phyloP scores from a whole-genome alignment of 116 monocot species.

The Dioscorea cayenensis region DNA sequence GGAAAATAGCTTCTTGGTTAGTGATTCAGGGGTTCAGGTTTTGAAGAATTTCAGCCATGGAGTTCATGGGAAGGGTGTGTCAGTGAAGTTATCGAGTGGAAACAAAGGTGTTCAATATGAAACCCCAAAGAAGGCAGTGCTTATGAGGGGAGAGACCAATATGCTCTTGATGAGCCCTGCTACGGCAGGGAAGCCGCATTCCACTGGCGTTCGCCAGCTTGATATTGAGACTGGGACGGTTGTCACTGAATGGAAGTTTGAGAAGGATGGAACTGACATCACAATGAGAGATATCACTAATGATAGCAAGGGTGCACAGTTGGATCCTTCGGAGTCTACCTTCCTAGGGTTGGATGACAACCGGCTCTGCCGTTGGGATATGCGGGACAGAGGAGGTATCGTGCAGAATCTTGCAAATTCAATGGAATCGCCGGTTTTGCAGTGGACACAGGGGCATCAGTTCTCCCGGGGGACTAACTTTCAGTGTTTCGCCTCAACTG shows the following conservation, averaged over 20 bases:
- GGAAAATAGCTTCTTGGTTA: constrained; percentile 88
- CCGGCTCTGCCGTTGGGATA: constrained; percentile 92
- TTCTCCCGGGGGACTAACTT: constrained; percentile 96
- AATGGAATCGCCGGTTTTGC: constrained; percentile 60
- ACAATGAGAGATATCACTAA: constrained; percentile 94
- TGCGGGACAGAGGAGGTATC: constrained; percentile 83
- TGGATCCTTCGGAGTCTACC: constrained; percentile 85
- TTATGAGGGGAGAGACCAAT: constrained; percentile 93
- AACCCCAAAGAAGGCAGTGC: constrained; percentile 85
- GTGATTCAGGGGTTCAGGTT: constrained; percentile 80
- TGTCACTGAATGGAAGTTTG: constrained; percentile 93
- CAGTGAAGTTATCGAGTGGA: constrained; percentile 41
- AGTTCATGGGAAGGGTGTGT: constrained; percentile 85
- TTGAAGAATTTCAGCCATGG: constrained; percentile 93
- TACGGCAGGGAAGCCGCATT: constrained; percentile 42
- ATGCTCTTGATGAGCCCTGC: constrained; percentile 92
- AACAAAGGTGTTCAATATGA: constrained; percentile 14
- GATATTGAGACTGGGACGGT: constrained; percentile 96
- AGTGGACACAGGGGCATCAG: constrained; percentile 98
- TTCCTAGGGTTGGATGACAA: constrained; percentile 94
- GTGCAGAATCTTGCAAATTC: constrained; percentile 73
- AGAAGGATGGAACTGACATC: constrained; percentile 88
- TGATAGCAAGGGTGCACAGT: constrained; percentile 88
- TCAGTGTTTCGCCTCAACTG: constrained; percentile 89
- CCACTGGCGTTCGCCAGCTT: constrained; percentile 81